Evolutionary conservation across 2,329 filamentous ascomycete genomes (phyloP).

Genomic region (Colletotrichum cereale): DNA sequence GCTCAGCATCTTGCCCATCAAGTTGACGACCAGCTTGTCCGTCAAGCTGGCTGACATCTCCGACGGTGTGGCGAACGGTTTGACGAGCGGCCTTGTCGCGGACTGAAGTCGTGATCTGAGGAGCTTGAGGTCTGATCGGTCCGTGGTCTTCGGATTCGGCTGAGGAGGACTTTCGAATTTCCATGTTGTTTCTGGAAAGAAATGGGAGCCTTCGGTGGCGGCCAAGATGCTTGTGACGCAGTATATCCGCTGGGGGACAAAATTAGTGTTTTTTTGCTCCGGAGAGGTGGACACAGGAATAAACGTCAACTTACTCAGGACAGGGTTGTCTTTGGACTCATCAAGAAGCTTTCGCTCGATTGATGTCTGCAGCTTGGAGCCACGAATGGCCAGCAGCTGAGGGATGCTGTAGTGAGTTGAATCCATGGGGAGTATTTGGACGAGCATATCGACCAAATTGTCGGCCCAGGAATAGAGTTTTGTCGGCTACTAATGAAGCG

Average conservation of each 20-base stretch:
- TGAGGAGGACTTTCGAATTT: conserved; percentile 32
- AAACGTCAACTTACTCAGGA: conserved; percentile 1
- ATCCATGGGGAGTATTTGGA: conserved; percentile 20
- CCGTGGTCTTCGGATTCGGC: conserved; percentile 12
- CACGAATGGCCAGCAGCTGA: conserved; percentile 34
- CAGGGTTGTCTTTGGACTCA: conserved; percentile 12
- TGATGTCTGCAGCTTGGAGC: conserved; percentile 13
- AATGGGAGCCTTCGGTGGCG: conserved; percentile 23
- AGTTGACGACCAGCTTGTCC: conserved; percentile 46
- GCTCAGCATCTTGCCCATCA: conserved; percentile 56
- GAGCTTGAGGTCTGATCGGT: not conserved
- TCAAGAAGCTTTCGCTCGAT: conserved; percentile 32
- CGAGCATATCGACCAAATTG: not conserved
- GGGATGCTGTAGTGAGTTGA: conserved; percentile 23
- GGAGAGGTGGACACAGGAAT: not conserved
- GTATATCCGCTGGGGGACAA: conserved; percentile 29
- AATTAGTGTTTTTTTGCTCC: not conserved
- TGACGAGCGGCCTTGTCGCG: not conserved
- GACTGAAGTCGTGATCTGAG: not conserved
- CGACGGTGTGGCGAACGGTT: not conserved
- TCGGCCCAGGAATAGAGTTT: not conserved
- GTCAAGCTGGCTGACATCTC: conserved; percentile 28
- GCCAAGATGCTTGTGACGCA: conserved; percentile 21
- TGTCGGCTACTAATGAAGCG: not conserved
- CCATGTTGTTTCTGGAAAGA: conserved; percentile 21